Evolutionary conservation across 108 stramenopile genomes (phyloP), one percentile per base, ranked within the genome.

Genomic region (Nitzschia inconspicua): DNA sequence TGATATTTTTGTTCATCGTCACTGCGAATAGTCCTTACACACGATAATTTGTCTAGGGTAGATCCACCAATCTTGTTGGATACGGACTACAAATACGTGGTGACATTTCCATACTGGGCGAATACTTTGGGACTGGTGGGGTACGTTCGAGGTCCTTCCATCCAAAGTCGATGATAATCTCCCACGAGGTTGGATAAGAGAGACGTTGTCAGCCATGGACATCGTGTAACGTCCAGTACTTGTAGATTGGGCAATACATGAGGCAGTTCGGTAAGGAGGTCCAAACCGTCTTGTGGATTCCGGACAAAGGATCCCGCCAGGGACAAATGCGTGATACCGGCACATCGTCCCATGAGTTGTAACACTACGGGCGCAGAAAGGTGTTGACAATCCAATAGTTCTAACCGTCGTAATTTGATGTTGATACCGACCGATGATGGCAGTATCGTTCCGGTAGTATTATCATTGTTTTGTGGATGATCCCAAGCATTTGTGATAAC

Each of bases 291-390:
- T 19, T 50, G 47, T 9, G 40, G 28, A 14, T 40, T 19, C 6
- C 48, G 13, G 1, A 2, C 8, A 28, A 69, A 47, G 16, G 57
- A 69, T n/a, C 68, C 68, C 24, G 68, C 68, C 22, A 69, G 13
- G 3, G 68, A 69, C 13, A 69, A 53, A 29, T 60, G 68, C 31
- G 58, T 69, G 2, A 69, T 60, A 19, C 56, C 44, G 0, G 59
- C 25, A 27, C 59, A 54, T 20, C 60, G 53, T 36, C 60, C 55
- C 13, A 69, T 31, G 29, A 48, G 47, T 3, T 26, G 26, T 32
- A 60, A 22, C 1, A 69, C 14, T 13, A 34, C 46, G 10, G 40
- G 20, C 0, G 59, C 51, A 18, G 59, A 47, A 3, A 58, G 24
- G 14, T 34, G 14, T 0, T 36, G 29, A 44, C 68, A 59, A 53